Conservation (phyloP, 2,329 filamentous ascomycete genomes). For the Penicillium concentricum region DNA sequence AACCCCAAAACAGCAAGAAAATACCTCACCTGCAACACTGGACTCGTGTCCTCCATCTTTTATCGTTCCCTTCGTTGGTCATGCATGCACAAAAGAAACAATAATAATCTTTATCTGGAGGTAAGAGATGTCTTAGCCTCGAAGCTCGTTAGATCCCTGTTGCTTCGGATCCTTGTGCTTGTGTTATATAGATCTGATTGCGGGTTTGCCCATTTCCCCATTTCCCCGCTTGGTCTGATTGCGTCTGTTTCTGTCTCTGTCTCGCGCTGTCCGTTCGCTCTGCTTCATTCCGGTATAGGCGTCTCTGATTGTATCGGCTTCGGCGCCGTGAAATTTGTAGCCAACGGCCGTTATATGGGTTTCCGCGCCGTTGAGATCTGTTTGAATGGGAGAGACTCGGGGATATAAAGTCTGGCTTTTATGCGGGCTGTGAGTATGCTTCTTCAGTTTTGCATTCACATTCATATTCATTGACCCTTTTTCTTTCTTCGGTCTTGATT, state of each 20-base stretch:
- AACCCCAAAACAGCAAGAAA: neutral
- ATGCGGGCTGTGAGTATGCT: neutral
- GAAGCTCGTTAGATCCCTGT: conserved; percentile 1
- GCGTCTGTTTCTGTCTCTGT: conserved; percentile 8
- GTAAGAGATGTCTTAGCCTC: neutral
- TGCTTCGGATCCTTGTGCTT: neutral
- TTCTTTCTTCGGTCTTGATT: neutral
- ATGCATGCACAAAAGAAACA: neutral
- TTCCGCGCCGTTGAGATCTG: conserved; percentile 8
- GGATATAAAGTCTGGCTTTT: conserved; percentile 15
- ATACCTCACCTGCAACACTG: neutral
- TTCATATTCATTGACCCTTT: neutral
- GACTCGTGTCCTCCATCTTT: neutral
- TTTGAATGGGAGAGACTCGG: neutral
- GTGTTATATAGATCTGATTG: conserved; percentile 10
- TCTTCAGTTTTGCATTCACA: neutral
- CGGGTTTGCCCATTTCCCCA: neutral
- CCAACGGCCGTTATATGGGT: neutral
- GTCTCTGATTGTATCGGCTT: conserved; percentile 19
- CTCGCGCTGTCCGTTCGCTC: conserved; percentile 19
- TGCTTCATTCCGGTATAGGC: conserved; percentile 17
- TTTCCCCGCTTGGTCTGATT: conserved; percentile 17
- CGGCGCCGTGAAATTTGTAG: conserved; percentile 5
- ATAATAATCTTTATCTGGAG: neutral
- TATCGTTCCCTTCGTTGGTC: neutral